Percentiles rank a stretch among this genome's conserved stretches.
Conservation (phyloP, 2,329 filamentous ascomycete genomes). For the Exophiala oligosperma region DNA sequence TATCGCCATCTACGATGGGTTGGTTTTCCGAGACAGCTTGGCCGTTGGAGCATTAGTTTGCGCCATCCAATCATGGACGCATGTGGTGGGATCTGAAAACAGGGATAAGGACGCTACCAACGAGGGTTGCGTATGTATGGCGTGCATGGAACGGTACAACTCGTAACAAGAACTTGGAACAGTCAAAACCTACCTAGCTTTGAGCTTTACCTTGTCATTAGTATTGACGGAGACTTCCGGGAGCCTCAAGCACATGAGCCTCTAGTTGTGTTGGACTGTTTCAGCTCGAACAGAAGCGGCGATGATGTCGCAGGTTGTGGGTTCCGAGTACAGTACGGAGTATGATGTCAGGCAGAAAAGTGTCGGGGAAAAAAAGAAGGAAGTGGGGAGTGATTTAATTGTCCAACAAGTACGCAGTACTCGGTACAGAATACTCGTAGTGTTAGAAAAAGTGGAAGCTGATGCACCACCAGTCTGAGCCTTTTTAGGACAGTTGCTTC, state of each 20-base stretch:
- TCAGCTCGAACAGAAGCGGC: no score
- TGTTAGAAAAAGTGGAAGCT: not conserved
- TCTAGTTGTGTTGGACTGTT: no score
- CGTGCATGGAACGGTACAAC: no score
- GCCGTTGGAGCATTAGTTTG: not conserved
- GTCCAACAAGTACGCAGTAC: no score
- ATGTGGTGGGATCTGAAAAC: not conserved
- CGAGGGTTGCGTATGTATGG: not conserved
- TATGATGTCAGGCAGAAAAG: not conserved
- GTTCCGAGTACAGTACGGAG: not conserved
- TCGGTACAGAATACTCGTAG: no score
- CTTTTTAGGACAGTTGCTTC: no score
- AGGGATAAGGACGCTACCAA: not conserved
- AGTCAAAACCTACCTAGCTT: no score
- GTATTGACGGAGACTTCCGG: no score
- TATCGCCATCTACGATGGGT: slow-evolving; percentile 8
- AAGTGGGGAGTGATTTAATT: not conserved
- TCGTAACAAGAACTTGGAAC: no score
- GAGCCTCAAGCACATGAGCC: no score
- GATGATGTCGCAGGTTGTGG: not conserved
- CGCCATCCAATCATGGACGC: slow-evolving; percentile 8
- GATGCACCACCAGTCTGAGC: no score
- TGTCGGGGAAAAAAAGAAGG: not conserved
- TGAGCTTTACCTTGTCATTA: no score
- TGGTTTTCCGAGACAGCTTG: not conserved